A percentile compares a stretch with the other conserved stretches of the same genome.
Evolutionary conservation across 768 basidiomycete species (phyloP).

Genomic region (Hypholoma fasciculare): DNA sequence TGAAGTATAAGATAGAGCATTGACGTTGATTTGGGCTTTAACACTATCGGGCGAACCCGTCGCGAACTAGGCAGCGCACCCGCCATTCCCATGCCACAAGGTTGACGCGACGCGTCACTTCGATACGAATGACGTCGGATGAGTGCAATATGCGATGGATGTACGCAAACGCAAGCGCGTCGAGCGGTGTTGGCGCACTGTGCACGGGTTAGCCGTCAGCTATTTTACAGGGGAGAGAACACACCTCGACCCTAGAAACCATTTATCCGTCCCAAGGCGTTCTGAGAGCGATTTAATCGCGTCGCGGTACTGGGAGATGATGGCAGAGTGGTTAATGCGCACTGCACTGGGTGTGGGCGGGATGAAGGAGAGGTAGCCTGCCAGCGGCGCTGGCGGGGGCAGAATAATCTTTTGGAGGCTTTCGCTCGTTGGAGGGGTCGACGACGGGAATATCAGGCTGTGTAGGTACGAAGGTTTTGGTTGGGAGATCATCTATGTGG

Average conservation of each 20-base stretch:
- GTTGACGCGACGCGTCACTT: slow-evolving; percentile 71
- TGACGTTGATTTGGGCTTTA: no score
- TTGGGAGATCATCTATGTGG: slow-evolving; percentile 47
- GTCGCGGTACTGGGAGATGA: slow-evolving; percentile 64
- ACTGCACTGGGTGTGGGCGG: slow-evolving; percentile 53
- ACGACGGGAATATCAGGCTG: slow-evolving; percentile 39
- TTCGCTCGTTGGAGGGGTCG: slow-evolving; percentile 24
- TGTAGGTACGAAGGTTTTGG: slow-evolving; percentile 43
- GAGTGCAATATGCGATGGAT: slow-evolving; percentile 64
- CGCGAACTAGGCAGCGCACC: slow-evolving; percentile 58
- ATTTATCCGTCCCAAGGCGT: slow-evolving; percentile 72
- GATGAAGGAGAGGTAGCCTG: slow-evolving; percentile 64
- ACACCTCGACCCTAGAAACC: slow-evolving; percentile 80
- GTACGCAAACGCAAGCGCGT: slow-evolving; percentile 83
- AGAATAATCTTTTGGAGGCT: slow-evolving; percentile 51
- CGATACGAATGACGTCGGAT: slow-evolving; percentile 48
- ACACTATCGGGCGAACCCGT: slow-evolving; percentile 41
- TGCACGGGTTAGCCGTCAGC: not conserved
- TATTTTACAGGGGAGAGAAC: not conserved
- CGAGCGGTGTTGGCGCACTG: slow-evolving; percentile 77
- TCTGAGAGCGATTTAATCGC: slow-evolving; percentile 75
- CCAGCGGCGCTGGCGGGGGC: slow-evolving; percentile 69
- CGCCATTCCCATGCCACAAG: slow-evolving; percentile 80
- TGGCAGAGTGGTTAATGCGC: slow-evolving; percentile 48
- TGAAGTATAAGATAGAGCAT: no score